A percentile compares a stretch with the other conserved stretches of the same genome.
Evolutionary conservation across 129 eudicot genomes (phyloP).

Genomic region (Heracleum sosnowskyi): DNA sequence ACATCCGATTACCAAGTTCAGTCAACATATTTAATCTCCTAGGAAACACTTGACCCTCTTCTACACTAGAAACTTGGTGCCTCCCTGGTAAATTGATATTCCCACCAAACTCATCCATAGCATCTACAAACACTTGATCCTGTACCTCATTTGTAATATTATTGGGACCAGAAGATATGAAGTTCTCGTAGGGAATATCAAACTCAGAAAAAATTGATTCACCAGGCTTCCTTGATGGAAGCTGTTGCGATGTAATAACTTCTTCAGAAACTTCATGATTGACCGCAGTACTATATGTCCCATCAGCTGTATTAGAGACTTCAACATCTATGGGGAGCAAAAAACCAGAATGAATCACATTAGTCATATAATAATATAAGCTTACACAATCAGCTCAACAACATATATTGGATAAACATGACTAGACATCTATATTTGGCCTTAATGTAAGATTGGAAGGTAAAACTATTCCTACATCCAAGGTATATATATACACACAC

Average conservation of each 20-base stretch:
- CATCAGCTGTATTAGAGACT: conserved; percentile 10
- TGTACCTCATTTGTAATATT: conserved; percentile 6
- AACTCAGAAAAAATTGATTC: conserved; percentile 7
- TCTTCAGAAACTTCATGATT: conserved; percentile 1
- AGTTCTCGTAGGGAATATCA: conserved; percentile 8
- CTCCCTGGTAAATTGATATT: neutral
- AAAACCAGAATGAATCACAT: conserved; percentile 7
- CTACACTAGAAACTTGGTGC: conserved; percentile 13
- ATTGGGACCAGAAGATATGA: conserved; percentile 7
- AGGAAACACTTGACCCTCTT: neutral
- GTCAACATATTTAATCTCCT: neutral
- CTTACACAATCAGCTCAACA: neutral
- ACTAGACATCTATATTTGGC: neutral
- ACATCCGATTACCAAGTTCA: neutral
- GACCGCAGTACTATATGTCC: conserved; percentile 9
- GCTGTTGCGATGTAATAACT: neutral
- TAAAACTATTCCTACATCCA: neutral
- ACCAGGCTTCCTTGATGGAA: conserved; percentile 12
- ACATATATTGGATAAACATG: neutral
- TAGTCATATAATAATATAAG: conserved; percentile 1
- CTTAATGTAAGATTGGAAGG: neutral
- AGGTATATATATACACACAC: neutral
- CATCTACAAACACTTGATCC: conserved; percentile 2
- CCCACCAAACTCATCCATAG: conserved; percentile 15
- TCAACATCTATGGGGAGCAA: conserved; percentile 10